Base-by-base conservation (phyloP, 805 yeast species). In the Candida awuae region DNA sequence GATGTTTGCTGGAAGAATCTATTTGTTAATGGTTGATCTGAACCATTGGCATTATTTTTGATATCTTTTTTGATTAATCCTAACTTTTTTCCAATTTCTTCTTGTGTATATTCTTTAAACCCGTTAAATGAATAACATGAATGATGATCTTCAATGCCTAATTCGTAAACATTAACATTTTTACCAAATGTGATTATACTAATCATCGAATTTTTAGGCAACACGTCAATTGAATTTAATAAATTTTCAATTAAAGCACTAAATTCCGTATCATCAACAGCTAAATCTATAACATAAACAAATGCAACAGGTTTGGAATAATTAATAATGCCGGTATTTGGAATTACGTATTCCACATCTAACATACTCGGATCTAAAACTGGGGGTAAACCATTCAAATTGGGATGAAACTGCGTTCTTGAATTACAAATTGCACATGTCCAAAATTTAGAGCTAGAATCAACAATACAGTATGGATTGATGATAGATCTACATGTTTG, bases 151-250 rank as follows among this genome's bases (percentile, higher is more conserved):
- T 56, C 59, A 29, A 62, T 49, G 3, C 63, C 58, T 16, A 77
- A 54, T 48, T 78, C 81, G 51, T 75, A 77, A 18, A 79, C 62
- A 46, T 66, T 70, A 19, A 78, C 79, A 51, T 75, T 65, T 40
- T 74, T 74, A 5, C 84, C 85, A 58, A 56, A 78, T 1, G 78
- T 65, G 34, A 79, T 63, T 18, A 79, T 58, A 1, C 81, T 82
- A 29, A 80, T 71, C 27, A 74, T 52, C 1, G 80, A 65, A 44
- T 72, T 61, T 18, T 71, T 67, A 1, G 84, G 84, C 25, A 79
- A 56, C 35, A 55, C 42, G 28, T 51, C 51, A 18, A 77, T 59
- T 4, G 75, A 62, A 9, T 63, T 52, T 14, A 64, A 44, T 15
- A 79, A 52, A 3, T 73, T 65, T 34, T 76, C 80, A 42, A 69